Conservation (phyloP, 2,329 filamentous ascomycete genomes). For the Catunica adiposa region DNA sequence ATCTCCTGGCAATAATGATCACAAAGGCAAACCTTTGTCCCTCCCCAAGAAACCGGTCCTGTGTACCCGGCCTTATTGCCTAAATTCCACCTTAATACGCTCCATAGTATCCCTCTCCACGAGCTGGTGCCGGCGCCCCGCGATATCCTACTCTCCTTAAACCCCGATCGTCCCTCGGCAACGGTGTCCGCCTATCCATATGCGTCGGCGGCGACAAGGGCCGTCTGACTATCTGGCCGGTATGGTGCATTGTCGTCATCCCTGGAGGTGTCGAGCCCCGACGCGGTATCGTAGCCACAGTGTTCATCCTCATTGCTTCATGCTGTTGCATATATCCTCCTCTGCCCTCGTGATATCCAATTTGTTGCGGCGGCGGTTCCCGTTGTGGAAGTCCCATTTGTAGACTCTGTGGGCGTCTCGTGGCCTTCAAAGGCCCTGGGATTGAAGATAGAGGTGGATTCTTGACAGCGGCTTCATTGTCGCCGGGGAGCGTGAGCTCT, state of each 20-base stretch:
- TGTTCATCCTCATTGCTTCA: too few relatives aligned
- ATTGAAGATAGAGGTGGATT: constrained; percentile 43
- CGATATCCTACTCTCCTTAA: background rate
- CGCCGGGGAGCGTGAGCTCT: constrained; percentile 45
- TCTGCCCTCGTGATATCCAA: too few relatives aligned
- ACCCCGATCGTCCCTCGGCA: background rate
- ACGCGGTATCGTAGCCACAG: constrained; percentile 14
- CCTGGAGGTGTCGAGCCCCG: constrained; percentile 25
- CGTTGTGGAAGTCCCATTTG: too few relatives aligned
- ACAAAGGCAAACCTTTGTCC: constrained; percentile 8
- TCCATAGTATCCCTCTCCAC: background rate
- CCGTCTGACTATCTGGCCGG: constrained; percentile 22
- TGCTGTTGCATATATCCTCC: too few relatives aligned
- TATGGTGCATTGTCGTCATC: constrained; percentile 6
- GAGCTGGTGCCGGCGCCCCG: background rate
- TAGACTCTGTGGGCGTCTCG: constrained; percentile 21
- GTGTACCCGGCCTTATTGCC: background rate
- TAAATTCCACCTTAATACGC: background rate
- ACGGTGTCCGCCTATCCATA: constrained; percentile 10
- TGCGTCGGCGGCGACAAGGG: constrained; percentile 21
- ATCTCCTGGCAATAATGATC: background rate
- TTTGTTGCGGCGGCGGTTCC: background rate
- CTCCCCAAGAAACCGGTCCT: constrained; percentile 4
- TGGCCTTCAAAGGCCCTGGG: constrained; percentile 30
- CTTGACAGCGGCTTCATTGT: constrained; percentile 42